These are phyloP conservation scores for Cladosporium sp. DNA, from an alignment of 2,329 filamentous ascomycete genomes.

Conservation along the genomic window DNA sequence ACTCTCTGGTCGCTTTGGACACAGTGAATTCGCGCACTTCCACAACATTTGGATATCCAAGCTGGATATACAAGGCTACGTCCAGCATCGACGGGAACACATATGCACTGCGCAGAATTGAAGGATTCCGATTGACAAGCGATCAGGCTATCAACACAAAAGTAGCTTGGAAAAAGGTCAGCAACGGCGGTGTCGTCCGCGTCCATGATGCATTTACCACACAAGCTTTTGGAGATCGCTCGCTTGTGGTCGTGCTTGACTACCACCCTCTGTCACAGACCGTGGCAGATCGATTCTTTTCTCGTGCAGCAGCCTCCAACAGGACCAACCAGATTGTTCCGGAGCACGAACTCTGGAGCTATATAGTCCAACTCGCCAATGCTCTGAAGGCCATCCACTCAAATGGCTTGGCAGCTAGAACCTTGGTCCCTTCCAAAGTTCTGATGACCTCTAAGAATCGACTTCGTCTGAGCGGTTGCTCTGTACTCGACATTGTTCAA, in stretches of 20 bases:
- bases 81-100: conserved; percentile 83
- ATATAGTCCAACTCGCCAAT: conserved; percentile 85
- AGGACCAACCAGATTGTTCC: conserved; percentile 27
- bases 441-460: conserved; percentile 87
- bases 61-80: conserved; percentile 92
- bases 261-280: conserved; percentile 92
- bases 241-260: conserved; percentile 87
- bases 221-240: conserved; percentile 88
- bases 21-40: conserved; percentile 74
- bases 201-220: conserved; percentile 93
- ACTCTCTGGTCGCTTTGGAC: conserved; percentile 87
- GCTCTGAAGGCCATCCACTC: conserved; percentile 83
- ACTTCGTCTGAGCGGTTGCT: conserved; percentile 81
- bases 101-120: conserved; percentile 83
- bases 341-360: conserved; percentile 82
- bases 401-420: conserved; percentile 74
- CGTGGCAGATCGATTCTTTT: conserved; percentile 75
- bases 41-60: conserved; percentile 78
- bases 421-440: conserved; percentile 84
- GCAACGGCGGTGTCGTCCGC: conserved; percentile 76
- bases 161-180: conserved; percentile 83
- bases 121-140: conserved; percentile 84
- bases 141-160: conserved; percentile 83
- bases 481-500: conserved; percentile 83
- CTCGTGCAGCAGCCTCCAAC: conserved; percentile 19